Conservation (phyloP, 495 filamentous ascomycete species). For the Xylaria scruposa region DNA sequence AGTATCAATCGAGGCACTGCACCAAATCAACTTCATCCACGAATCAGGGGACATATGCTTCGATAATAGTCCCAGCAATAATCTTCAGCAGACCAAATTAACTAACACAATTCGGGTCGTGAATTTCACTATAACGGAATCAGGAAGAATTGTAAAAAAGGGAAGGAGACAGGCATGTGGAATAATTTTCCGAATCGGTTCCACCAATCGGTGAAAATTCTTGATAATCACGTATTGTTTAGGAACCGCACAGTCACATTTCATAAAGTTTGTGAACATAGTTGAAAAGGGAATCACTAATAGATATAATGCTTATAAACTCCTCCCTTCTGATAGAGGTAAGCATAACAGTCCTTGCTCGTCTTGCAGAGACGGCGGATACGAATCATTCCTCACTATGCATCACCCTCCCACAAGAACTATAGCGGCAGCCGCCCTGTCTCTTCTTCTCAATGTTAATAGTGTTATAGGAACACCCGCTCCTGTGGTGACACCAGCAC, state of each 20-base stretch:
- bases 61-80: not conserved
- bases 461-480: constrained; percentile 17
- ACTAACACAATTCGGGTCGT: not conserved
- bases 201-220: constrained; percentile 15
- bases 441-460: not conserved
- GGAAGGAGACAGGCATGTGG: not conserved
- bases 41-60: not conserved
- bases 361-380: not conserved
- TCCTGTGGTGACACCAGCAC: constrained; percentile 29
- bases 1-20: not conserved
- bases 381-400: not conserved
- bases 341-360: not conserved
- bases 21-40: not conserved
- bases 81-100: not conserved
- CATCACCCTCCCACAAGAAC: not conserved
- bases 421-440: not conserved
- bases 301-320: not conserved
- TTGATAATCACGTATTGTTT: not conserved
- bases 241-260: not conserved
- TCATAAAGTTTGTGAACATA: not conserved
- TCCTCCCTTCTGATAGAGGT: no score
- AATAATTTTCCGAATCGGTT: not conserved
- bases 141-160: not conserved
- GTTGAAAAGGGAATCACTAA: not conserved
- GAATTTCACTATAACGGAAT: not conserved